Conservation (phyloP, 2,329 filamentous ascomycete genomes). For the Orbilia blumenaviensis region DNA sequence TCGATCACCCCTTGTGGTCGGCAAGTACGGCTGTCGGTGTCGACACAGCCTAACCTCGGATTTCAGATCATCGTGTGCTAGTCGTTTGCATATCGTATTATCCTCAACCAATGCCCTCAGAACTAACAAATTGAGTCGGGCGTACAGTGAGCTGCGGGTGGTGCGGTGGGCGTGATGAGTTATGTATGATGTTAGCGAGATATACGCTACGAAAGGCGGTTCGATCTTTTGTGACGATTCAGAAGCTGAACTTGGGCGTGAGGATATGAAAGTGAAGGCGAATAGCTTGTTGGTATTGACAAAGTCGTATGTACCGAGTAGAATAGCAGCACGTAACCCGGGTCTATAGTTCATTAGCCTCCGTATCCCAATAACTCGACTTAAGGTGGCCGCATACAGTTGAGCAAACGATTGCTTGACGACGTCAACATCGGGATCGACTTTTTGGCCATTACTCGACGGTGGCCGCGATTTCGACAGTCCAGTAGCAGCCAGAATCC, state of each 20-base stretch:
- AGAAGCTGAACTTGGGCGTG: not conserved
- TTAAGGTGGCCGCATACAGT: constrained; percentile 68
- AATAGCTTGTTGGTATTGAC: constrained; percentile 94
- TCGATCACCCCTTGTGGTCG: constrained; percentile 75
- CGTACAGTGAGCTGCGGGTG: constrained; percentile 78
- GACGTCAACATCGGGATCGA: constrained; percentile 75
- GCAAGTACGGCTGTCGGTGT: constrained; percentile 85
- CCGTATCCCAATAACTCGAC: not conserved
- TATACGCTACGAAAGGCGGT: constrained; percentile 79
- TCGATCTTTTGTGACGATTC: constrained; percentile 62
- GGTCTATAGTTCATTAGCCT: constrained; percentile 68
- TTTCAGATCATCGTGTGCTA: constrained; percentile 82
- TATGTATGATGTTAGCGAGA: constrained; percentile 91
- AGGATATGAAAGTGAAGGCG: constrained; percentile 74
- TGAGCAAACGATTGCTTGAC: constrained; percentile 81
- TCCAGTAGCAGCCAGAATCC: constrained; percentile 36
- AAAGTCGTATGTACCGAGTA: constrained; percentile 92
- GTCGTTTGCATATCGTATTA: constrained; percentile 77
- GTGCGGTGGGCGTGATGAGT: constrained; percentile 92
- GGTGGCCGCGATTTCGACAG: constrained; percentile 66
- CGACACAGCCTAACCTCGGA: constrained; percentile 82
- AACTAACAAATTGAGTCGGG: constrained; percentile 83
- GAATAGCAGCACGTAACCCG: constrained; percentile 77
- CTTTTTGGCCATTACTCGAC: constrained; percentile 43
- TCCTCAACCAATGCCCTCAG: constrained; percentile 89